Evolutionary conservation across 208 protist genomes (phyloP), one percentile per base, ranked within the genome.

Genomic region (Kentomonas sorsogonicus): DNA sequence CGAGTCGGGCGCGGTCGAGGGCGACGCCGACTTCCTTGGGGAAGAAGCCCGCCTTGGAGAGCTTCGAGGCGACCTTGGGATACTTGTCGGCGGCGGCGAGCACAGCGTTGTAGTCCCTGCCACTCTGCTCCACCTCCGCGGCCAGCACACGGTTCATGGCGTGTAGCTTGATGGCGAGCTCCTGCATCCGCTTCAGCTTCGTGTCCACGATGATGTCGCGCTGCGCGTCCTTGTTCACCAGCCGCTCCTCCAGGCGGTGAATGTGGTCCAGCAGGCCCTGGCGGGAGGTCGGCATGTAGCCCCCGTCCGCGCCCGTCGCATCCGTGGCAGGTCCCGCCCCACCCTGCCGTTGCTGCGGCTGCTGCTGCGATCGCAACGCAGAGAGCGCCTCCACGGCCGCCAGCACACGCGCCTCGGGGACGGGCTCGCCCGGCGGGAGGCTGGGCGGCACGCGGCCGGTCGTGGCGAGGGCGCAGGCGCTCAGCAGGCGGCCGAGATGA

Each of bases 171-270:
- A 94, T 53, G 25, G 78, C 75, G 18, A 94, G 68, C 3, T 79
- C 80, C 43, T 94, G 87, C 60, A 94, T 91, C 25, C 87, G 74
- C 65, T 91, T 89, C 58, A 94, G 65, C 63, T 94, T 94, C 7
- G 74, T 75, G 60, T 94, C 87, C 3, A 94, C 56, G 31, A 91
- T 86, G 10, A 91, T 69, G 48, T 94, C 87, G 1, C 87, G 62
- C 66, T 89, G 77, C 3, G 82, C 74, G 54, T 89, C 83, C 60
- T 77, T 82, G 13, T 67, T 54, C 11, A 75, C 36, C 22, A 90
- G 63, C 43, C 77, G 60, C 46, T 64, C 54, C 69, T 86, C 67
- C 41, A 82, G 53, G 11, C 53, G 60, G 0, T 59, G 53, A 46
- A 89, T 80, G 51, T 75, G 75, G 6, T 62, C 57, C 2, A 60